These are phyloP conservation scores for Hordeum pubiflorum DNA, from an alignment of 202 grass and related monocot species.

Conservation along the genomic window DNA sequence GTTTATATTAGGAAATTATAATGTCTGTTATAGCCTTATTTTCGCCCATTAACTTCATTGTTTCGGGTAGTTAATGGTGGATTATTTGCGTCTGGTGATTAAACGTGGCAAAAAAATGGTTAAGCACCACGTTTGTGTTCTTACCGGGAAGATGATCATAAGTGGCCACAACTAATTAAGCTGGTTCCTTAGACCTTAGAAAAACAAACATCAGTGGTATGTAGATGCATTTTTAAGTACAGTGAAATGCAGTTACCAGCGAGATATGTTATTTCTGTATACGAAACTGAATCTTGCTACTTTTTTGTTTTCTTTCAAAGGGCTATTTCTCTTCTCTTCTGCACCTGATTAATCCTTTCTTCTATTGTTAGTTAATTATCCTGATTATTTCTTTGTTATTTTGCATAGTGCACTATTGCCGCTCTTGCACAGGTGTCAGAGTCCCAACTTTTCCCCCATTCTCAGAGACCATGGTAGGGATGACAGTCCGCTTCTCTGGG, in stretches of 20 bases:
- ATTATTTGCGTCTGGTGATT: background rate
- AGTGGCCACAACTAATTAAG: background rate
- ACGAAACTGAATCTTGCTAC: background rate
- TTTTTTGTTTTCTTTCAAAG: background rate
- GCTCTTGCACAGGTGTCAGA: background rate
- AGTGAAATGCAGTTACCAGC: background rate
- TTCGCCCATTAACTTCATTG: background rate
- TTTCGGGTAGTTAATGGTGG: background rate
- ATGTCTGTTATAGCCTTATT: background rate
- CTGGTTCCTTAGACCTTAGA: background rate
- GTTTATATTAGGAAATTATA: background rate
- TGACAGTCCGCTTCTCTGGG: background rate
- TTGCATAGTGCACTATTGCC: background rate
- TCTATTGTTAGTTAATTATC: background rate
- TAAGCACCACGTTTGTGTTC: background rate
- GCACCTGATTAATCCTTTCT: background rate
- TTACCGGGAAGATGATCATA: background rate
- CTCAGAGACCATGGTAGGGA: background rate
- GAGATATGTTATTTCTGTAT: background rate
- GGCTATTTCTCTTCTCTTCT: background rate
- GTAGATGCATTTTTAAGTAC: background rate
- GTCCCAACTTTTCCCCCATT: background rate
- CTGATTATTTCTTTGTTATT: background rate
- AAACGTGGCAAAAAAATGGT: background rate
- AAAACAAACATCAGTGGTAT: background rate